A percentile compares a stretch with the other conserved stretches of the same genome.
These are phyloP conservation scores for Rhodotorula sp. DNA, from an alignment of 1,284 basidiomycete genomes.

Conservation along the genomic window DNA sequence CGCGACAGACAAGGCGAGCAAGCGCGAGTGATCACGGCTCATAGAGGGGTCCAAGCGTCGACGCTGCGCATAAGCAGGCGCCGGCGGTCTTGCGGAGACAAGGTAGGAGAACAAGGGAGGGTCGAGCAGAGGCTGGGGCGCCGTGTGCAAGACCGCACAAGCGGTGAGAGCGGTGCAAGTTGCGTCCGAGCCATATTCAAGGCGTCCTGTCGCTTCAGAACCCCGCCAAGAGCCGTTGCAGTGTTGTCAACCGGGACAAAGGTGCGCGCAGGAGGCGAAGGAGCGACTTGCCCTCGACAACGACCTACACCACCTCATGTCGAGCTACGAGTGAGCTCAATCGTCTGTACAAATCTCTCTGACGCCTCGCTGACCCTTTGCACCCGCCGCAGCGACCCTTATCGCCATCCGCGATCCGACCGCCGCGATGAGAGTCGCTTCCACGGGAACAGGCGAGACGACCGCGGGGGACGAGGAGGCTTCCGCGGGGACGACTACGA, in stretches of 20 bases:
- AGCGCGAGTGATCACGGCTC: background rate
- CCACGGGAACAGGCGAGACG: background rate
- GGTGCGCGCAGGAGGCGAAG: background rate
- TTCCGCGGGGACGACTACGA: background rate
- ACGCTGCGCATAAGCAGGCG: background rate
- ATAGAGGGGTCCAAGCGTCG: background rate
- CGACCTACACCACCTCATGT: background rate
- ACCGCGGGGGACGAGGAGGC: background rate
- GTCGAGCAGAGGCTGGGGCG: background rate
- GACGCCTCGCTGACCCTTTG: background rate
- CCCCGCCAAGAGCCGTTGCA: no score
- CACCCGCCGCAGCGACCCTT: conserved; percentile 6
- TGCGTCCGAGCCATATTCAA: no score
- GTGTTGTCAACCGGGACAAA: background rate
- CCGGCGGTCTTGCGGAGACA: background rate
- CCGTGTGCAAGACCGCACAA: no score
- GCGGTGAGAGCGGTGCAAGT: background rate
- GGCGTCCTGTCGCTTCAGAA: no score
- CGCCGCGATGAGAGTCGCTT: background rate
- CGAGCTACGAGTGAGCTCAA: conserved; percentile 9
- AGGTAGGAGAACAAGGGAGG: background rate
- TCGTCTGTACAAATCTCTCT: rapidly evolving
- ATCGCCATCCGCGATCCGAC: conserved; percentile 6
- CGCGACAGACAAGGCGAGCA: background rate
- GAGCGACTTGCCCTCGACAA: background rate